Evolutionary conservation across 1,139 yeast species (phyloP).

Genomic region (Geotrichum citri-aurantii): DNA sequence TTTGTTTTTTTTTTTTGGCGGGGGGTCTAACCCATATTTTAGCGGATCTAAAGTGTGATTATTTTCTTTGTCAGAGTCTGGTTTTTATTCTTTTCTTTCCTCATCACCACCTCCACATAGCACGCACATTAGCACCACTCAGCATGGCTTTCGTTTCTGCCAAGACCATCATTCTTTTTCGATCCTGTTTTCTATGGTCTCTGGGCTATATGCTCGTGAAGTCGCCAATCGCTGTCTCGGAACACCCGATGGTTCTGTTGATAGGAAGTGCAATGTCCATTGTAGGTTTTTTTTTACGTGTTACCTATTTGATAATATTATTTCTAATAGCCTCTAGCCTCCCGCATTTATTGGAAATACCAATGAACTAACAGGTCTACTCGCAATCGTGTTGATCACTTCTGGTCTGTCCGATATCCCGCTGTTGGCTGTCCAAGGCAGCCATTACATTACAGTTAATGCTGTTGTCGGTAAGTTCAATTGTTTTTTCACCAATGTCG

Average conservation of each 20-base stretch:
- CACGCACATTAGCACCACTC: slow-evolving; percentile 1
- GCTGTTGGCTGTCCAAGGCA: slow-evolving; percentile 16
- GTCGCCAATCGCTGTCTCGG: slow-evolving; percentile 37
- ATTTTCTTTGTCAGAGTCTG: too few relatives aligned
- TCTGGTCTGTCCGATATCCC: slow-evolving; percentile 32
- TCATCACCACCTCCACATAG: not conserved
- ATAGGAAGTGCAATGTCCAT: slow-evolving; percentile 54
- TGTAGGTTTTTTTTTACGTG: slow-evolving; percentile 22
- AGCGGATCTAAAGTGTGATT: too few relatives aligned
- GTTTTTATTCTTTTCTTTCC: not conserved
- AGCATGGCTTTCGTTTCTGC: slow-evolving; percentile 29
- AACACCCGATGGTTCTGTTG: slow-evolving; percentile 44
- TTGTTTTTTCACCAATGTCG: not conserved
- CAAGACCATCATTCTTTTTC: slow-evolving; percentile 29
- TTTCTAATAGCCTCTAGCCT: slow-evolving; percentile 26
- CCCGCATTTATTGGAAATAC: slow-evolving; percentile 36
- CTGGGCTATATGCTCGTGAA: slow-evolving; percentile 40
- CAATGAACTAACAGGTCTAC: slow-evolving; percentile 44
- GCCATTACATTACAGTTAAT: slow-evolving; percentile 15
- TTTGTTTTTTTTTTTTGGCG: too few relatives aligned
- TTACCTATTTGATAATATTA: not conserved
- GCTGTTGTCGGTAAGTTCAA: slow-evolving; percentile 16
- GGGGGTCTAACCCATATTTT: too few relatives aligned
- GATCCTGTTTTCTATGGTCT: slow-evolving; percentile 43
- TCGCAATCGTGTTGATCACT: slow-evolving; percentile 39